Percentiles rank a stretch among this genome's conserved stretches.
These are phyloP conservation scores for Aspergillus viridinutans DNA, from an alignment of 2,329 filamentous ascomycete genomes.

Conservation along the genomic window DNA sequence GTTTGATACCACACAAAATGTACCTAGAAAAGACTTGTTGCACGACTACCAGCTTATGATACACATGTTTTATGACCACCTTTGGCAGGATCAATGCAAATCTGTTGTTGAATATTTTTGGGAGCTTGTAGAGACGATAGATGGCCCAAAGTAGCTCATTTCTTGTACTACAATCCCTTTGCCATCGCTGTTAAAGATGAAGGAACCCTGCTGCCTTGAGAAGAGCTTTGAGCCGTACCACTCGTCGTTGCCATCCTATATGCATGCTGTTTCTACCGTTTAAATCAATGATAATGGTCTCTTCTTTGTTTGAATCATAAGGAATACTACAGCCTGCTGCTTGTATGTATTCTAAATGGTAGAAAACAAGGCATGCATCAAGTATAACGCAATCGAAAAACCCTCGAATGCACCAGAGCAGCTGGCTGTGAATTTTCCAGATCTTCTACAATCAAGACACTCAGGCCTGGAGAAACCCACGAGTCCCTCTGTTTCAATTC, in stretches of 20 bases:
- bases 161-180: neutral
- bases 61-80: conserved; percentile 3
- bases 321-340: neutral
- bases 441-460: neutral
- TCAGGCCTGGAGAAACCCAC: neutral
- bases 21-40: conserved; percentile 1
- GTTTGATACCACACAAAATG: conserved; percentile 2
- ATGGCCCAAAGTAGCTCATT: neutral
- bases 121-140: neutral
- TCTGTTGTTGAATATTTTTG: neutral
- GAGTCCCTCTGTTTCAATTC: neutral
- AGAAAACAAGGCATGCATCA: neutral
- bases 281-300: neutral
- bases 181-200: too few relatives aligned
- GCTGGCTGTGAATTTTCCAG: neutral
- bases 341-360: neutral
- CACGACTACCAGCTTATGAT: conserved; percentile 4
- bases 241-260: neutral
- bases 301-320: neutral
- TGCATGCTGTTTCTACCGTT: neutral
- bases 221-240: neutral
- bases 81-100: neutral
- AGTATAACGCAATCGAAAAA: neutral
- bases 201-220: neutral
- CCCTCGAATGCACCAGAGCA: neutral